These are phyloP conservation scores for Geotrichum aggregatum DNA, from an alignment of 1,139 yeast genomes.

Conservation along the genomic window DNA sequence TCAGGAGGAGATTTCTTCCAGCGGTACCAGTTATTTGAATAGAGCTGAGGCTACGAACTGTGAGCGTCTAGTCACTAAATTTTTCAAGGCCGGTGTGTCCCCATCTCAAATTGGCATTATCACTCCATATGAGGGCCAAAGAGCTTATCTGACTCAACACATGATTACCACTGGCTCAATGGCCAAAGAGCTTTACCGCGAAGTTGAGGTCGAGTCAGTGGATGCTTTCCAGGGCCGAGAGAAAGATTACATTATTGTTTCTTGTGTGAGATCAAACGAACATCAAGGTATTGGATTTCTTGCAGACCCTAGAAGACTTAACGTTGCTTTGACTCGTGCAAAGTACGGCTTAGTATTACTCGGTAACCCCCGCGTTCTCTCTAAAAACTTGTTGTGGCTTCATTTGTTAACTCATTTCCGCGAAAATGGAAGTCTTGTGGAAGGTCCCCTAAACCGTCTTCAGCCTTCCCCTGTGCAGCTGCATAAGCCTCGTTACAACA, in stretches of 20 bases:
- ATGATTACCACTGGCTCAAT: constrained; percentile 70
- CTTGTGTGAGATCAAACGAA: constrained; percentile 91
- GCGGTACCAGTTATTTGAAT: constrained; percentile 82
- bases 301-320: constrained; percentile 83
- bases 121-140: constrained; percentile 93
- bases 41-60: constrained; percentile 89
- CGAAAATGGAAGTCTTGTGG: constrained; percentile 83
- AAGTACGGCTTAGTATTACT: constrained; percentile 76
- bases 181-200: constrained; percentile 57
- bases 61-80: constrained; percentile 68
- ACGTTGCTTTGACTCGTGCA: constrained; percentile 90
- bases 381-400: constrained; percentile 74
- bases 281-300: constrained; percentile 79
- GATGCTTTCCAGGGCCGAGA: constrained; percentile 97
- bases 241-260: constrained; percentile 80
- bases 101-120: constrained; percentile 87
- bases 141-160: constrained; percentile 75
- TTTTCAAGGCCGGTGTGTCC: constrained; percentile 73
- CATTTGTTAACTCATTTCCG: constrained; percentile 72
- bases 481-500: constrained; percentile 24
- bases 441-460: constrained; percentile 81
- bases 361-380: constrained; percentile 79
- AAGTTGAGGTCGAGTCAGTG: constrained; percentile 85
- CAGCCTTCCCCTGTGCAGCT: constrained; percentile 63
- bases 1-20: constrained; percentile 77